phyloP scores from a whole-genome alignment of 768 basidiomycete species.

The Suillus cothurnatus region DNA sequence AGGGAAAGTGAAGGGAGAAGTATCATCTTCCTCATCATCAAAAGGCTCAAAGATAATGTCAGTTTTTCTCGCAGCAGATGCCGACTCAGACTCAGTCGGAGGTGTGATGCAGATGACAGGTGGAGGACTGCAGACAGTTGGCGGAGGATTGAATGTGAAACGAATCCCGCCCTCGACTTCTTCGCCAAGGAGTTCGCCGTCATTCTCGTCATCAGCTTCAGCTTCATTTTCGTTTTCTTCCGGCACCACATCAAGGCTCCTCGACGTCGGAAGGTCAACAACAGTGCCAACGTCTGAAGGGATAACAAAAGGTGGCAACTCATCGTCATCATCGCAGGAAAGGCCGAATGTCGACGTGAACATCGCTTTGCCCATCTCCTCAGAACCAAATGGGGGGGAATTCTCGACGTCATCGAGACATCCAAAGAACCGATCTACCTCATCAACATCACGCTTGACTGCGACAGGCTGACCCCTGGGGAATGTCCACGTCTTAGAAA shows the following conservation, averaged over 20 bases:
- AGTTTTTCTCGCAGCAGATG: constrained; percentile 10
- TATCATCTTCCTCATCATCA: constrained; percentile 28
- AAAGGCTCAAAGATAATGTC: constrained; percentile 10
- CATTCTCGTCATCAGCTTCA: constrained; percentile 38
- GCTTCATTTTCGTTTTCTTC: constrained; percentile 40
- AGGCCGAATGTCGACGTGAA: constrained; percentile 57
- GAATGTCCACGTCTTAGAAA: constrained; percentile 76
- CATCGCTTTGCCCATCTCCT: constrained; percentile 58
- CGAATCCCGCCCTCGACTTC: constrained; percentile 66
- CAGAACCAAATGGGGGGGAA: constrained; percentile 45
- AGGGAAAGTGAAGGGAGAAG: constrained; percentile 26
- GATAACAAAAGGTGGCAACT: constrained; percentile 49
- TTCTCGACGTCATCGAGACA: constrained; percentile 59
- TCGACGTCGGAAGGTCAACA: constrained; percentile 30
- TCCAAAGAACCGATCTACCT: constrained; percentile 79
- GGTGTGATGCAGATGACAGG: constrained; percentile 23
- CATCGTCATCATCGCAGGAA: constrained; percentile 44
- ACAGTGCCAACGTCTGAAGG: constrained; percentile 49
- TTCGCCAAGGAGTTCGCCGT: constrained; percentile 59
- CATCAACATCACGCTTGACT: constrained; percentile 36
- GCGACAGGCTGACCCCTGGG: constrained; percentile 38
- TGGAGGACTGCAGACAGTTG: constrained; percentile 31
- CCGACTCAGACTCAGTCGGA: constrained; percentile 20
- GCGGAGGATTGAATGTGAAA: constrained; percentile 73
- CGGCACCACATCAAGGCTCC: constrained; percentile 40